Percentiles rank a stretch among this genome's conserved stretches.
phyloP scores from a whole-genome alignment of 202 grass and related monocot genomes.

The Musa balbisiana region DNA sequence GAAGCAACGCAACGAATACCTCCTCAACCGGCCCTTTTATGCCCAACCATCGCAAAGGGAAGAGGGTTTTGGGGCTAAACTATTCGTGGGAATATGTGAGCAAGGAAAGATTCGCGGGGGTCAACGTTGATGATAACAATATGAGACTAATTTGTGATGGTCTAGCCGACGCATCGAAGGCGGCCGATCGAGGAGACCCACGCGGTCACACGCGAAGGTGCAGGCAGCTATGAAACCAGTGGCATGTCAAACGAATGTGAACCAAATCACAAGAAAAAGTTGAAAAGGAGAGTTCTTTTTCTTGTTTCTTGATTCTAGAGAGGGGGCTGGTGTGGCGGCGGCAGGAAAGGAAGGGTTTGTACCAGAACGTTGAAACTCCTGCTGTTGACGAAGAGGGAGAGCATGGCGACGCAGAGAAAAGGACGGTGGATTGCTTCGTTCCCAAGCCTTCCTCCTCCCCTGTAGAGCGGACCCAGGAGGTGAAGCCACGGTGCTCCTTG shows the following conservation, averaged over 20 bases:
- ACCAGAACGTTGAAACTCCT: slow-evolving; percentile 4
- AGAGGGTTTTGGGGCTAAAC: background rate
- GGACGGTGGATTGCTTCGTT: background rate
- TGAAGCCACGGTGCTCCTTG: no score
- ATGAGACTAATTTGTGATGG: background rate
- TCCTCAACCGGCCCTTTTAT: background rate
- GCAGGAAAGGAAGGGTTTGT: slow-evolving; percentile 1
- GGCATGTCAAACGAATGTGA: background rate
- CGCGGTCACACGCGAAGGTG: background rate
- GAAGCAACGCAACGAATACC: slow-evolving; percentile 2
- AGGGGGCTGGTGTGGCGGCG: background rate
- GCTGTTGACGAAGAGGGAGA: slow-evolving; percentile 6
- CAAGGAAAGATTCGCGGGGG: background rate
- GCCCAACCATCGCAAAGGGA: no score
- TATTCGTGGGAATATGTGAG: background rate
- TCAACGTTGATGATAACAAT: background rate
- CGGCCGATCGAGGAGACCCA: background rate
- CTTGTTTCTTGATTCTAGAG: background rate
- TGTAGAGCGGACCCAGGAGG: no score
- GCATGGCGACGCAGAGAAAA: background rate
- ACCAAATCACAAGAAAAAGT: background rate
- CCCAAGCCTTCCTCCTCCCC: no score
- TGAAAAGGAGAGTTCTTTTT: background rate
- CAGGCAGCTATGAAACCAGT: background rate
- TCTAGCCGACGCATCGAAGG: background rate